A percentile compares a stretch with the other conserved stretches of the same genome.
phyloP scores from a whole-genome alignment of 2,329 filamentous ascomycete genomes.

The Parasarocladium wereldwijsianum region DNA sequence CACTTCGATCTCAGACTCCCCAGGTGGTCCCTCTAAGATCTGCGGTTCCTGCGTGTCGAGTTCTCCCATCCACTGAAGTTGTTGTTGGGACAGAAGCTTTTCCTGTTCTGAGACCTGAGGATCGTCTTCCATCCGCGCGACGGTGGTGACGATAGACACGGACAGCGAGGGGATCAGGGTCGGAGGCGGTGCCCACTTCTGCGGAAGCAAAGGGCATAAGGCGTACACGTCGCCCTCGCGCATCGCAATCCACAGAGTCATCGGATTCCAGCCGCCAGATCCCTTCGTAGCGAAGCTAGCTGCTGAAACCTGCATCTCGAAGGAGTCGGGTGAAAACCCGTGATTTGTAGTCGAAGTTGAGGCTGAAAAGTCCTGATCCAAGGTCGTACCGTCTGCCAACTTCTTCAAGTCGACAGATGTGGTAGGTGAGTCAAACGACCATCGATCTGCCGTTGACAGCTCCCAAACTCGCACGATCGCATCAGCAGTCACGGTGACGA shows the following conservation, averaged over 20 bases:
- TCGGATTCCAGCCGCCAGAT: conserved; percentile 79
- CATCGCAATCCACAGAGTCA: conserved; percentile 98
- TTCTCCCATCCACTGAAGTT: conserved; percentile 54
- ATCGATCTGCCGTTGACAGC: conserved; percentile 66
- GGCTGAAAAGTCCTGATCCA: conserved; percentile 72
- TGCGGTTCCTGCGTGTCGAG: conserved; percentile 47
- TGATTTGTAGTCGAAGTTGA: conserved; percentile 60
- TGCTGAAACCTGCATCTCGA: conserved; percentile 88
- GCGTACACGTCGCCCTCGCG: conserved; percentile 85
- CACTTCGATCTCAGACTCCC: conserved; percentile 37
- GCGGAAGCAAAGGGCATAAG: conserved; percentile 76
- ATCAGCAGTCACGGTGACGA: conserved; percentile 81
- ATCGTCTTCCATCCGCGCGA: conserved; percentile 47
- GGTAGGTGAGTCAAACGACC: conserved; percentile 73
- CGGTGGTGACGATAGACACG: conserved; percentile 65
- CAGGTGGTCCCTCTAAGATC: conserved; percentile 31
- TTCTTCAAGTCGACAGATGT: conserved; percentile 81
- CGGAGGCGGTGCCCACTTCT: conserved; percentile 66
- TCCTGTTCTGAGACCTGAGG: conserved; percentile 33
- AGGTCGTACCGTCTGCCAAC: conserved; percentile 66
- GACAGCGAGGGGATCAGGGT: conserved; percentile 71
- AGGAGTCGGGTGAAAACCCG: conserved; percentile 73
- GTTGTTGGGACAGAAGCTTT: conserved; percentile 46
- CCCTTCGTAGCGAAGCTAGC: conserved; percentile 59
- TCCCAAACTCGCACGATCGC: conserved; percentile 87